Base-by-base conservation (phyloP, 805 yeast genomes). In the Candida ipomoeae region DNA sequence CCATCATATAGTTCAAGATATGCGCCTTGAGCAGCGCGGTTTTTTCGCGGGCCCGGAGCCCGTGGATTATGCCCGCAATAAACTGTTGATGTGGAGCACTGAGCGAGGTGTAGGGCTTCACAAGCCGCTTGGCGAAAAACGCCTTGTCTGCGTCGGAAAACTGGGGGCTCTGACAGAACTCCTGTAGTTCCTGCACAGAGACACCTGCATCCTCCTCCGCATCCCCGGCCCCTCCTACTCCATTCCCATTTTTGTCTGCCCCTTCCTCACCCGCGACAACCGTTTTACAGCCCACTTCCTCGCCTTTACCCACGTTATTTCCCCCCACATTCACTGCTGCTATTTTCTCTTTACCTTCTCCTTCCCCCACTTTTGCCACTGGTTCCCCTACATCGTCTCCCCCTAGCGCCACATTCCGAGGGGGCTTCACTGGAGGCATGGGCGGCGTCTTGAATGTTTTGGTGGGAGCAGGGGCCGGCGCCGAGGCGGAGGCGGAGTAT, bases 1-100 rank as follows among this genome's bases (percentile, higher is more conserved):
- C 58, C 67, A 84, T 69, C 80, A 84, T 81, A 71, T 81, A 84
- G 31, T 76, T 68, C 70, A 75, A 46, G 70, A 70, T 44, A 56
- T 60, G 50, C 59, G 65, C 49, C 71, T 73, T 48, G 69, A 75
- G 69, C 5, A 65, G 48, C 6, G 49, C 36, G 15, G 33, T 18
- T 10, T 47, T 41, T 38, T 48, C 45, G 40, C 41, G 45, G 11
- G 48, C 44, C 35, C 32, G 36, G 15, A 52, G n/a, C 7, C 50
- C 55, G n/a, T 20, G 43, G 21, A 53, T 50, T 8, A 56, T 55
- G 26, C 39, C 33, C 17, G 53, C 37, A n/a, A 57, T 31, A 15
- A 57, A 57, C 13, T 5, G n/a, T 49, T 54, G 42, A 47, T 57
- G 57, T 10, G 33, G 41, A 6, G 8, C 40, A 5, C 48, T 53